A percentile compares a stretch with the other conserved stretches of the same genome.
Conservation (phyloP, 352 stramenopile species). For the Phytophthora hybrid region DNA sequence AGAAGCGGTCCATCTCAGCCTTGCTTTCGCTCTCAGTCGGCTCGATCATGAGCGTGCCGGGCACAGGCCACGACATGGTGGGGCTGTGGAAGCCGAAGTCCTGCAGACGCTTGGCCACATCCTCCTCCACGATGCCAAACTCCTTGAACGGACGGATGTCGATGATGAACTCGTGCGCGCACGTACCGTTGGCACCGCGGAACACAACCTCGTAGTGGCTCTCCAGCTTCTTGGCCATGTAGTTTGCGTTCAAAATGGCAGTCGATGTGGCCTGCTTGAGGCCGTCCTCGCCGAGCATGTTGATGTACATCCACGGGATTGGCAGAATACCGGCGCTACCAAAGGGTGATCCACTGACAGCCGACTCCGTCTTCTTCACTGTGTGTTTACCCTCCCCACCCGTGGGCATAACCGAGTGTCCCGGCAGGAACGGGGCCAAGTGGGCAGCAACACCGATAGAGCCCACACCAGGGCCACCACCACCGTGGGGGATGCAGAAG, state of each 20-base stretch:
- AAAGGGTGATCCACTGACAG: conserved; percentile 96
- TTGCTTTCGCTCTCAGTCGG: conserved; percentile 99
- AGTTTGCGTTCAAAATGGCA: conserved; percentile 99
- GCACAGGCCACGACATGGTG: conserved; percentile 99
- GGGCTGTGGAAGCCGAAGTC: conserved; percentile 99
- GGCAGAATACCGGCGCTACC: conserved; percentile 98
- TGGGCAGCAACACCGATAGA: conserved; percentile 94
- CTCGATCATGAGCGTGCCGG: conserved; percentile 99
- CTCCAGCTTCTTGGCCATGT: conserved; percentile 97
- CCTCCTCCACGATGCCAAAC: conserved; percentile 95
- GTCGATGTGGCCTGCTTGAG: conserved; percentile 94
- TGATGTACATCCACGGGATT: conserved; percentile 99
- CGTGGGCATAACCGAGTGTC: conserved; percentile 90
- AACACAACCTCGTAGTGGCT: conserved; percentile 97
- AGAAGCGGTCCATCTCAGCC: conserved; percentile 98
- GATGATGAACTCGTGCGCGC: conserved; percentile 99
- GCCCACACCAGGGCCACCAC: conserved; percentile 95
- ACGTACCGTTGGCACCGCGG: conserved; percentile 96
- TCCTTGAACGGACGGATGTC: conserved; percentile 98
- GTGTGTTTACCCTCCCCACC: conserved; percentile 83
- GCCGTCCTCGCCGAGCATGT: conserved; percentile 97
- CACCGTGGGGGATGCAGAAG: conserved; percentile 99
- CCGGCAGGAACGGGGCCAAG: conserved; percentile 96
- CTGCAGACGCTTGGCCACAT: conserved; percentile 99
- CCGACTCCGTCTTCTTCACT: conserved; percentile 79